Base-by-base conservation (phyloP, 2,329 filamentous ascomycete genomes). In the Claviceps sp. region DNA sequence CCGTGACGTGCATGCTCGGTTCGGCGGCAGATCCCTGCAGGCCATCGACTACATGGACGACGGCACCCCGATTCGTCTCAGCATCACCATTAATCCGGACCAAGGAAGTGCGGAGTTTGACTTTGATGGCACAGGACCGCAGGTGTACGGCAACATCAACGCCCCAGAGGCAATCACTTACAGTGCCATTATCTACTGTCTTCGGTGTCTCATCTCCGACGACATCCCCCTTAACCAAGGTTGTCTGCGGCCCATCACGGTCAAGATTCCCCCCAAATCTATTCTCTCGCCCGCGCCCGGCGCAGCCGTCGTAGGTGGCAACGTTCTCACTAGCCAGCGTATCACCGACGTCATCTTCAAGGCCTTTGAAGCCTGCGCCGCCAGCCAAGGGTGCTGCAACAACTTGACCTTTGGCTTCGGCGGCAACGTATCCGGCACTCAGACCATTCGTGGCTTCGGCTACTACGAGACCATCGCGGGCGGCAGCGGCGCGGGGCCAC, bases 201-300 rank as follows among this genome's bases (percentile, higher is more conserved):
- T 93, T 16, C 78, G 87, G 26, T 87, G 83, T 59, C 73, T 93
- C 52, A 89, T 93, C 57, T 84, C 79, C 8, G 81, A 88, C 60
- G 87, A 91, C 56, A 90, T 93, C 7, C 87, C 87, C 0, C 72
- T 93, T 3, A 93, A 93, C 65, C 87, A 93, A 65, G 87, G 87
- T 55, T 91, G 87, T 55, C 69, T 91, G 24, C 81, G 80, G 54
- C 87, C 87, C 0, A 85, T 91, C 56, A 75, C 81, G 55, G 85
- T 90, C 64, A 77, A 76, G 54, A 89, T 91, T 22, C 85, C 86
- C 0, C 77, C 80, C 4, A 81, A 81, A 56, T 85, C 80, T 6
- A 85, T 91, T 64, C 74, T 93, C 5, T 85, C 81, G 0, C 87
- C 87, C 0, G 87, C 83, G 0, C 84, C 85, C 56, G 82, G 81